A percentile compares a stretch with the other conserved stretches of the same genome.
Evolutionary conservation across 176 grass and related monocot species (phyloP).

Genomic region (Musa itinerans): DNA sequence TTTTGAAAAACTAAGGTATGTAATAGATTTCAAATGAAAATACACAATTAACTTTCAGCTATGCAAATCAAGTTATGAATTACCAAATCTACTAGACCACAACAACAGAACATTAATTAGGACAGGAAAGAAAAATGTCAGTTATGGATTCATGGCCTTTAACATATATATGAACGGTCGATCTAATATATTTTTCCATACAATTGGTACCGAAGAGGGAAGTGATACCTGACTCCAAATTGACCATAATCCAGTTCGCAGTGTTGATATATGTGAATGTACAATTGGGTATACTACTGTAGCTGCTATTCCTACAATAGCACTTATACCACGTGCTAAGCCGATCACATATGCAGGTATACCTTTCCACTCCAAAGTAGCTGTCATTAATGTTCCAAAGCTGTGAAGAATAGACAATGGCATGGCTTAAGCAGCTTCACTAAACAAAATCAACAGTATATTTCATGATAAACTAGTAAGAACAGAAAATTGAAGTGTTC

Average conservation of each 20-base stretch:
- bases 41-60: too few relatives aligned
- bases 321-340: constrained; percentile 52
- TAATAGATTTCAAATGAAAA: too few relatives aligned
- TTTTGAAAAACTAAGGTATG: too few relatives aligned
- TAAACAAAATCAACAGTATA: background rate
- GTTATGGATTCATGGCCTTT: background rate
- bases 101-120: too few relatives aligned
- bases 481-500: too few relatives aligned
- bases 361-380: constrained; percentile 75
- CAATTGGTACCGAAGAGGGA: background rate
- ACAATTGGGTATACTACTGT: constrained; percentile 55
- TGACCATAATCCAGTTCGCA: constrained; percentile 81
- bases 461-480: background rate
- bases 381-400: constrained; percentile 89
- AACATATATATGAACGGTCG: background rate
- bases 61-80: too few relatives aligned
- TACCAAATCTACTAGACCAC: too few relatives aligned
- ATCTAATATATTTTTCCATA: background rate
- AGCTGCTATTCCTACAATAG: constrained; percentile 60
- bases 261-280: constrained; percentile 52
- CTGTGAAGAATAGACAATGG: constrained; percentile 19
- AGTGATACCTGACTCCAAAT: constrained; percentile 58
- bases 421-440: background rate
- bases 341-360: constrained; percentile 81
- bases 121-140: background rate